These are phyloP conservation scores for Takashimella tepidaria DNA, from an alignment of 1,284 basidiomycete genomes.

Conservation along the genomic window DNA sequence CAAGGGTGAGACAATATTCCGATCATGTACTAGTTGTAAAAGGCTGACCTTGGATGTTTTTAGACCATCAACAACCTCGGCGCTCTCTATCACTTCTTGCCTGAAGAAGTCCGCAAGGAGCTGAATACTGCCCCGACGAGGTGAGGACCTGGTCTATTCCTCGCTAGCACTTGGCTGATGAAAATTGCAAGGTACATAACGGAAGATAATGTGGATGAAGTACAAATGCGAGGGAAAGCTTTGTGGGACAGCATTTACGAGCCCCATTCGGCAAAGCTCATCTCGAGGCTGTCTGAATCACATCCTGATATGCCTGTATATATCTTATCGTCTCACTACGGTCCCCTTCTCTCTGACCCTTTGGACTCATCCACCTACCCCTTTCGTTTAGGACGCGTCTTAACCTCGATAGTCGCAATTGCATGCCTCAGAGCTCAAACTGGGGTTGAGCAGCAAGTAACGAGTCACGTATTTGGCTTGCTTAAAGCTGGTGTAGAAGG, in stretches of 20 bases:
- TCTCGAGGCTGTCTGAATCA: conserved; percentile 77
- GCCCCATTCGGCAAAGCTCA: conserved; percentile 82
- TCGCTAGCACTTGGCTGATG: conserved; percentile 9
- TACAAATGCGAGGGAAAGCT: conserved; percentile 59
- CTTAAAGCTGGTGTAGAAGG: conserved; percentile 61
- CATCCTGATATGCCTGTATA: conserved; percentile 65
- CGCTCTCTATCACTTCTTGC: conserved; percentile 65
- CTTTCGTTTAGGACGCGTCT: conserved; percentile 61
- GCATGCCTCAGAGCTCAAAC: conserved; percentile 86
- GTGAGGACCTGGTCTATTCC: conserved; percentile 50
- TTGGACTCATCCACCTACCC: conserved; percentile 47
- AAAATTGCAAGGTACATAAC: conserved; percentile 1
- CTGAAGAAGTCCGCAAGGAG: conserved; percentile 67
- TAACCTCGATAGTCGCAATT: conserved; percentile 84
- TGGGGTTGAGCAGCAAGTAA: conserved; percentile 84
- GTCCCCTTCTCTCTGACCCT: conserved; percentile 73
- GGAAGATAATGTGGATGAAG: conserved; percentile 20
- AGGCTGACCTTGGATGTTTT: no score
- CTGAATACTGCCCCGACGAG: conserved; percentile 63
- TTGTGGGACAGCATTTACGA: conserved; percentile 91
- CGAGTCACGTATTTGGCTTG: conserved; percentile 87
- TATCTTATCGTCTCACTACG: conserved; percentile 87
- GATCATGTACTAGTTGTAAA: no score
- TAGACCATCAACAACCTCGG: conserved; percentile 78
- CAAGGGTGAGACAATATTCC: conserved; percentile 75